Conservation (phyloP, 176 grass and related monocot genomes). For the Saccharum spontaneum region DNA sequence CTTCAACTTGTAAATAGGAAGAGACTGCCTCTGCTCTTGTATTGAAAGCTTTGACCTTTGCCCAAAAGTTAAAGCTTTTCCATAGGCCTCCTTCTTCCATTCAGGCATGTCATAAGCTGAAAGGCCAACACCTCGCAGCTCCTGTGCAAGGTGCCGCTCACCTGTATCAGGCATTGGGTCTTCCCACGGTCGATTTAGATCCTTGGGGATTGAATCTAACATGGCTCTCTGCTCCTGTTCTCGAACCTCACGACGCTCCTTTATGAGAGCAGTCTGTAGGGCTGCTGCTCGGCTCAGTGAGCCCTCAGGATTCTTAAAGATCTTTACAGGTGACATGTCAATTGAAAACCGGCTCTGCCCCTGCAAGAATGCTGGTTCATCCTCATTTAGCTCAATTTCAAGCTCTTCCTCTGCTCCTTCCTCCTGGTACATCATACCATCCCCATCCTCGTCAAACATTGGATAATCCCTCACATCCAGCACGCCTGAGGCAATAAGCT, state of each 20-base stretch:
- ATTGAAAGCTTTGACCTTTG: conserved; percentile 87
- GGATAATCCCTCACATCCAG: conserved; percentile 70
- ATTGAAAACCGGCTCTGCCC: conserved; percentile 88
- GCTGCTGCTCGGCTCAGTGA: conserved; percentile 86
- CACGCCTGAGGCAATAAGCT: conserved; percentile 80
- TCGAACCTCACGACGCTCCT: conserved; percentile 86
- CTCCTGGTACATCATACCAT: conserved; percentile 88
- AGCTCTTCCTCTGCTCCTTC: conserved; percentile 86
- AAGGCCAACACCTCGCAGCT: conserved; percentile 86
- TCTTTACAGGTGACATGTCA: conserved; percentile 93
- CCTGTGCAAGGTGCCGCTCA: conserved; percentile 86
- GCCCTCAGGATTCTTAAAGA: conserved; percentile 97
- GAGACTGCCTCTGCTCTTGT: conserved; percentile 88
- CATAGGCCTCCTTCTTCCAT: conserved; percentile 98
- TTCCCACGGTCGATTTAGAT: conserved; percentile 95
- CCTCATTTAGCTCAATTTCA: conserved; percentile 89
- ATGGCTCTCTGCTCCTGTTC: conserved; percentile 96
- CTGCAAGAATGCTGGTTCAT: conserved; percentile 94
- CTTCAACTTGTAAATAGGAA: conserved; percentile 90
- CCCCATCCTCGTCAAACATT: conserved; percentile 81
- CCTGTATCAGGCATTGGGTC: conserved; percentile 95
- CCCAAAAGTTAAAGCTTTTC: conserved; percentile 87
- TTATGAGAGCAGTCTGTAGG: conserved; percentile 88
- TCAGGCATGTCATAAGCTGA: conserved; percentile 96
- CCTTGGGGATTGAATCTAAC: conserved; percentile 92